phyloP scores from a whole-genome alignment of 805 yeast genomes.

The Teunomyces panamensis region DNA sequence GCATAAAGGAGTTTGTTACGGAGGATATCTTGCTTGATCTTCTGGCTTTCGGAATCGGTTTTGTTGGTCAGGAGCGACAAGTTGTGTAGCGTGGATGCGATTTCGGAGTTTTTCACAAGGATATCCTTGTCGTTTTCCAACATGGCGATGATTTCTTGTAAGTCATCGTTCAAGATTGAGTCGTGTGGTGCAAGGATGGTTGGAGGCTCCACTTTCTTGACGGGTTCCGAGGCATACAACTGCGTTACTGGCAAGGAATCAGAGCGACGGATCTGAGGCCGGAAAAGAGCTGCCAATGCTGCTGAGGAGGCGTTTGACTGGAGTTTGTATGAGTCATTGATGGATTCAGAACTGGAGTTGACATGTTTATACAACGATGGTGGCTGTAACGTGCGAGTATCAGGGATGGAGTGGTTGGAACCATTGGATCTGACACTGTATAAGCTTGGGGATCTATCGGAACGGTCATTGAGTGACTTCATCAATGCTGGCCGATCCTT shows the following conservation, averaged over 20 bases:
- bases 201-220: neutral
- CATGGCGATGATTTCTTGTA: slow-evolving; percentile 48
- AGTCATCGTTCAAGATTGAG: slow-evolving; percentile 34
- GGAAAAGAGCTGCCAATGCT: slow-evolving; percentile 44
- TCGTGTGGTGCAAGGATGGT: slow-evolving; percentile 8
- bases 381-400: slow-evolving; percentile 1
- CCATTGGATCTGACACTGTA: slow-evolving; percentile 10
- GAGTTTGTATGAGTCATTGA: slow-evolving; percentile 18
- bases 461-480: slow-evolving; percentile 16
- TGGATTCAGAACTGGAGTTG: slow-evolving; percentile 17
- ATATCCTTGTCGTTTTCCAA: slow-evolving; percentile 38
- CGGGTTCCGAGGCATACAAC: slow-evolving; percentile 8
- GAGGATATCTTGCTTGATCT: slow-evolving; percentile 38
- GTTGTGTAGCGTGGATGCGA: slow-evolving; percentile 57
- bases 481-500: slow-evolving; percentile 58
- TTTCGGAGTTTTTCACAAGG: slow-evolving; percentile 32
- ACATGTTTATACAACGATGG: slow-evolving; percentile 11
- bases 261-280: slow-evolving; percentile 34
- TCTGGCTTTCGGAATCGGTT: slow-evolving; percentile 15
- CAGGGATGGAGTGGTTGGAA: slow-evolving; percentile 5
- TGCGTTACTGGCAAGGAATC: slow-evolving; percentile 34
- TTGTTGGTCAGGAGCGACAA: slow-evolving; percentile 46
- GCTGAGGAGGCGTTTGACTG: slow-evolving; percentile 45
- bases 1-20: slow-evolving; percentile 55
- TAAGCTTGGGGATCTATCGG: slow-evolving; percentile 2